A percentile compares a stretch with the other conserved stretches of the same genome.
phyloP scores from a whole-genome alignment of 306 rosid species.

The Fragaria iinumae region DNA sequence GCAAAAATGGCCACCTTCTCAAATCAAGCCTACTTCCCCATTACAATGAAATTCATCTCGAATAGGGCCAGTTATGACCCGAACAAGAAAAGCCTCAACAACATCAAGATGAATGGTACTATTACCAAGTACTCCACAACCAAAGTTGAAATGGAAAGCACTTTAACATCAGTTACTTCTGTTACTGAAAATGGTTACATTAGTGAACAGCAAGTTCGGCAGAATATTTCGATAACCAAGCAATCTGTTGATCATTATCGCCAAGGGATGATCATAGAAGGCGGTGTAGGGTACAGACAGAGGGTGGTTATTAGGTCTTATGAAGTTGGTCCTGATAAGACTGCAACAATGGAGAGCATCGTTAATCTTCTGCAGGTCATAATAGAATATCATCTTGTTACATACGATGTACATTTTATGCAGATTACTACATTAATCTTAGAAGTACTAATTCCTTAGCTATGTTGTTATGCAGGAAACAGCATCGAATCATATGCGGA shows the following conservation, averaged over 20 bases:
- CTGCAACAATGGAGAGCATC: constrained; percentile 82
- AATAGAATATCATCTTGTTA: neutral
- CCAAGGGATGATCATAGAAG: constrained; percentile 70
- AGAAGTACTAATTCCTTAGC: neutral
- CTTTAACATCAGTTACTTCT: constrained; percentile 26
- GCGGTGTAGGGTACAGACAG: constrained; percentile 81
- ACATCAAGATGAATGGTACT: constrained; percentile 48
- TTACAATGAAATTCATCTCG: constrained; percentile 38
- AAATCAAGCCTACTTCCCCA: constrained; percentile 29
- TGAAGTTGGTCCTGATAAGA: constrained; percentile 92
- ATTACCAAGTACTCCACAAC: constrained; percentile 20
- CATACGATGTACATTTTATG: neutral
- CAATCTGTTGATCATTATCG: constrained; percentile 68
- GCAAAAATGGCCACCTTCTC: constrained; percentile 40
- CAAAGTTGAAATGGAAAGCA: constrained; percentile 36
- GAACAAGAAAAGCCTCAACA: constrained; percentile 34
- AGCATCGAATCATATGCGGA: constrained; percentile 90
- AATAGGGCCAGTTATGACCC: constrained; percentile 43
- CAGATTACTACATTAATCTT: neutral
- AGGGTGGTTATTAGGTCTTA: constrained; percentile 83
- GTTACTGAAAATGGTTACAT: constrained; percentile 35
- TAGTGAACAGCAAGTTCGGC: constrained; percentile 36
- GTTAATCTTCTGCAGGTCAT: constrained; percentile 84
- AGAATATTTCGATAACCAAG: constrained; percentile 80
- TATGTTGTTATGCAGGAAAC: constrained; percentile 57